A percentile compares a stretch with the other conserved stretches of the same genome.
phyloP scores from a whole-genome alignment of 768 basidiomycete genomes.

The Serendipita sp. region DNA sequence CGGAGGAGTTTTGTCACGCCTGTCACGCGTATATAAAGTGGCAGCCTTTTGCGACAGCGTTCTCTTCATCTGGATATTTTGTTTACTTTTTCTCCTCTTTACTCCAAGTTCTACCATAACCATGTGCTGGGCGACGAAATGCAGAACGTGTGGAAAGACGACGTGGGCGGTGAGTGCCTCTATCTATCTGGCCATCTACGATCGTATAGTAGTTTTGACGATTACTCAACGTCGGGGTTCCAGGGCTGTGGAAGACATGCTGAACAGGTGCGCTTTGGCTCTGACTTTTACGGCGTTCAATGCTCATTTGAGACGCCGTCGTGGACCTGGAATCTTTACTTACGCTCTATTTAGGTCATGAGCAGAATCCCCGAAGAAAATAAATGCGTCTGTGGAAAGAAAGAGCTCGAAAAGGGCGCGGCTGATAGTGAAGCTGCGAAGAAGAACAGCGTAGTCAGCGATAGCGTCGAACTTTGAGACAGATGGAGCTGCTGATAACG shows the following conservation, averaged over 20 bases:
- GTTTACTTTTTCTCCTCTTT: background rate
- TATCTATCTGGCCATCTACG: background rate
- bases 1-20: background rate
- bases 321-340: constrained; percentile 13
- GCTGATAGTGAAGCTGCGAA: background rate
- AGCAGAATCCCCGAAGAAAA: constrained; percentile 34
- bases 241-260: constrained; percentile 62
- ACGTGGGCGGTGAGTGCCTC: constrained; percentile 47
- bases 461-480: background rate
- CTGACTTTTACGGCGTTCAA: constrained; percentile 9
- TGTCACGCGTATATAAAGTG: background rate
- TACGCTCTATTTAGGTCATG: constrained; percentile 28
- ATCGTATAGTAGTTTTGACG: constrained; percentile 11
- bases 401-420: background rate
- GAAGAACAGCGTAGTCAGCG: background rate
- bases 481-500: background rate
- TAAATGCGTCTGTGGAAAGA: constrained; percentile 26
- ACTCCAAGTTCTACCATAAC: background rate
- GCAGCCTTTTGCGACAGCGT: no score
- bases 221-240: constrained; percentile 12
- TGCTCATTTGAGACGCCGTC: constrained; percentile 15
- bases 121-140: constrained; percentile 41
- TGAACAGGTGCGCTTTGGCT: constrained; percentile 20
- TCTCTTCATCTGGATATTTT: background rate
- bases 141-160: constrained; percentile 46